Conservation (phyloP, 805 yeast species). For the Yamadazyma tumulicola region DNA sequence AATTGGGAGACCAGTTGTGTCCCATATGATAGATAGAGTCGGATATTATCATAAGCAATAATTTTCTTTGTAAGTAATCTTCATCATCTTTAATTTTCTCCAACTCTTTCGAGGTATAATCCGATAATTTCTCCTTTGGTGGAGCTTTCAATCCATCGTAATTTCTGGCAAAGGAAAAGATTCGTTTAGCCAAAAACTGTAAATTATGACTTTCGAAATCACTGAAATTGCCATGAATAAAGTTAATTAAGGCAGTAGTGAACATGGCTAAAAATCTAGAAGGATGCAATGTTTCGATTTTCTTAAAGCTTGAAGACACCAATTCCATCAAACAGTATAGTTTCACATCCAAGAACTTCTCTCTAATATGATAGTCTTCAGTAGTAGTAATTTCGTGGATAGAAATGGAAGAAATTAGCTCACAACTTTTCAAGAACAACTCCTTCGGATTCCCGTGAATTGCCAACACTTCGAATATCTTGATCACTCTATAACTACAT, state of each 20-base stretch:
- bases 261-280: constrained; percentile 75
- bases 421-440: constrained; percentile 67
- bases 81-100: constrained; percentile 49
- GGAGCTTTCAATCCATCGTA: constrained; percentile 34
- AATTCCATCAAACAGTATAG: constrained; percentile 68
- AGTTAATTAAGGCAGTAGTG: constrained; percentile 53
- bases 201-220: constrained; percentile 10
- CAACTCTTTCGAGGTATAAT: constrained; percentile 33
- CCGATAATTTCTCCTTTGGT: constrained; percentile 40
- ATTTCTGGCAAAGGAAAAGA: constrained; percentile 59
- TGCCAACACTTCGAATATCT: constrained; percentile 62
- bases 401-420: constrained; percentile 46
- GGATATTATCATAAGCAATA: constrained; percentile 62
- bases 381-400: constrained; percentile 14
- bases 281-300: constrained; percentile 70
- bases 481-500: constrained; percentile 36
- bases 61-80: constrained; percentile 56
- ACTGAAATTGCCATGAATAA: constrained; percentile 38
- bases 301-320: constrained; percentile 51
- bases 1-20: constrained; percentile 8
- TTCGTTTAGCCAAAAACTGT: constrained; percentile 49
- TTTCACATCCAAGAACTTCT: constrained; percentile 48
- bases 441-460: constrained; percentile 78
- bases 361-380: constrained; percentile 13
- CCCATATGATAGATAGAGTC: constrained; percentile 42